Evolutionary conservation across 192 early-diverging fungal genomes (phyloP).

Genomic region (Geranomyces variabilis): DNA sequence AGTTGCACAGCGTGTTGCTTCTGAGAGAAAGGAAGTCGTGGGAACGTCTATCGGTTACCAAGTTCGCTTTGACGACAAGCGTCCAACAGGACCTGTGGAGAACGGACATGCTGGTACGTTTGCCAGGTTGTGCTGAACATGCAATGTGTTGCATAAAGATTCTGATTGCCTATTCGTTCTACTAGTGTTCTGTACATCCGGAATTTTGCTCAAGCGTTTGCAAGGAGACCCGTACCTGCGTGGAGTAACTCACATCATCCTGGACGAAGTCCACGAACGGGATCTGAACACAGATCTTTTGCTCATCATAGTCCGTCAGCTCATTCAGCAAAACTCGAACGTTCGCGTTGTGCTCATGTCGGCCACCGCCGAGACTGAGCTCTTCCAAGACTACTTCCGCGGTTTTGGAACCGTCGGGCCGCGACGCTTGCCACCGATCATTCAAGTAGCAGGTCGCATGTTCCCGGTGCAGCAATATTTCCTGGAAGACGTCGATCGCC

Average conservation of each 20-base stretch:
- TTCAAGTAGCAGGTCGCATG: conserved; percentile 62
- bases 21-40: conserved; percentile 57
- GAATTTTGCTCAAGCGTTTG: conserved; percentile 72
- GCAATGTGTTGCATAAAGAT: too few relatives aligned
- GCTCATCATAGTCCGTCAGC: conserved; percentile 72
- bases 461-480: conserved; percentile 56
- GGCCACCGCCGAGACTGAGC: conserved; percentile 81
- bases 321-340: conserved; percentile 57
- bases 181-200: conserved; percentile 66
- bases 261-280: conserved; percentile 86
- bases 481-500: conserved; percentile 64
- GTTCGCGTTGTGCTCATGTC: conserved; percentile 88
- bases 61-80: conserved; percentile 50
- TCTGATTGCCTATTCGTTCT: neutral
- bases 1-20: conserved; percentile 65
- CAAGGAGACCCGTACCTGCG: conserved; percentile 65
- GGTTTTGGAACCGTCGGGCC: conserved; percentile 35
- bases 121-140: neutral
- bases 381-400: conserved; percentile 77
- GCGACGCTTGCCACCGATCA: conserved; percentile 41
- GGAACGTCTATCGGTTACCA: conserved; percentile 57
- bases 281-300: conserved; percentile 79
- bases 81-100: conserved; percentile 33
- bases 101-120: conserved; percentile 17
- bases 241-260: conserved; percentile 69